These are phyloP conservation scores for Whalleya microplaca DNA, from an alignment of 2,329 filamentous ascomycete genomes.

Conservation along the genomic window DNA sequence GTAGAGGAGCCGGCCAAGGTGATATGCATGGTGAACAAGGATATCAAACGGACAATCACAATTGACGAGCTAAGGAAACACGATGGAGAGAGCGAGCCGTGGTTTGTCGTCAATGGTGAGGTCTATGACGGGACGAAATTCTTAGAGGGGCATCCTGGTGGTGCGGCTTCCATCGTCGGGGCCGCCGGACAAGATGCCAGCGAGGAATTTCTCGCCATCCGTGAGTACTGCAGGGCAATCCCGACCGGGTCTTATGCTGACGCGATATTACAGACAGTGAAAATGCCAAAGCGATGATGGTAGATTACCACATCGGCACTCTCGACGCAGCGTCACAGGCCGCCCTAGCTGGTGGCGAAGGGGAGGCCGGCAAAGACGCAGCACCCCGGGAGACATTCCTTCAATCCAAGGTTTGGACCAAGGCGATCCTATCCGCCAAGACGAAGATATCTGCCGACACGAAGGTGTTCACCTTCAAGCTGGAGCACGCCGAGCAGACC, in stretches of 20 bases:
- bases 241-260: conserved; percentile 4
- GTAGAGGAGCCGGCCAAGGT: conserved; percentile 61
- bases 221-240: conserved; percentile 54
- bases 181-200: conserved; percentile 81
- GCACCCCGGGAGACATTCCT: conserved; percentile 67
- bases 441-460: conserved; percentile 75
- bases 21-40: conserved; percentile 77
- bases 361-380: conserved; percentile 38
- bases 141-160: conserved; percentile 81
- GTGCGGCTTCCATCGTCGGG: conserved; percentile 80
- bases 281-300: conserved; percentile 91
- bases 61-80: conserved; percentile 75
- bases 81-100: conserved; percentile 66
- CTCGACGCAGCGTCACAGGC: conserved; percentile 65
- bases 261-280: conserved; percentile 70
- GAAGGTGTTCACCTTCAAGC: conserved; percentile 77
- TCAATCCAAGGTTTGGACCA: conserved; percentile 72
- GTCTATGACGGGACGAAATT: conserved; percentile 87
- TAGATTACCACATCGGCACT: conserved; percentile 79
- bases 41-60: conserved; percentile 64
- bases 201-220: conserved; percentile 91
- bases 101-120: conserved; percentile 88
- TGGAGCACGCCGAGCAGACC: conserved; percentile 70
- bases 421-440: conserved; percentile 70
- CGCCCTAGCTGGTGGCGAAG: conserved; percentile 51